A percentile compares a stretch with the other conserved stretches of the same genome.
Conservation (phyloP, 2,329 filamentous ascomycete genomes). For the Botryotinia convoluta region DNA sequence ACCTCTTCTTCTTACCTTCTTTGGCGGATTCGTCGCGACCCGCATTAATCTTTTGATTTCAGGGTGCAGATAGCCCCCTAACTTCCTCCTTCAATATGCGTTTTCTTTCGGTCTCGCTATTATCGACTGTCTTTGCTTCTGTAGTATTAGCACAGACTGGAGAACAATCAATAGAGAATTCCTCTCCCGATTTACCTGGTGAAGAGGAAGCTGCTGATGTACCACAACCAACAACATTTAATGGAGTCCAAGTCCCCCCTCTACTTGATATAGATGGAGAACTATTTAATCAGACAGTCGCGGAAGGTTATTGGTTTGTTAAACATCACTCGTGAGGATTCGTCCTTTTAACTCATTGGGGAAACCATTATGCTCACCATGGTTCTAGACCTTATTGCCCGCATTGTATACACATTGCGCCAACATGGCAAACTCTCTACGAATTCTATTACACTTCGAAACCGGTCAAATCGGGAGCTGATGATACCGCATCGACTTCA, state of each 20-base stretch:
- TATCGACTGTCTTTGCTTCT: constrained; percentile 33
- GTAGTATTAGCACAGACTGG: constrained; percentile 24
- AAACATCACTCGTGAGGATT: constrained; percentile 38
- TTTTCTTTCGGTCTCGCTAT: constrained; percentile 32
- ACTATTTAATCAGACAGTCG: constrained; percentile 40
- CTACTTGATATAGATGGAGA: constrained; percentile 48
- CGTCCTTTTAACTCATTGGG: not conserved
- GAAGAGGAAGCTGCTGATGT: constrained; percentile 34
- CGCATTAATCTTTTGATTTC: constrained; percentile 22
- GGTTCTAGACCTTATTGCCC: constrained; percentile 35
- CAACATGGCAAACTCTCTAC: constrained; percentile 86
- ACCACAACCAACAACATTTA: constrained; percentile 46
- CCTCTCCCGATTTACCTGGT: constrained; percentile 22
- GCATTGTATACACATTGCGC: constrained; percentile 57
- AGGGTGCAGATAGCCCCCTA: constrained; percentile 27
- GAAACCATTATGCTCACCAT: not conserved
- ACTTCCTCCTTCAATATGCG: constrained; percentile 33
- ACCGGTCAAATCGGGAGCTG: constrained; percentile 46
- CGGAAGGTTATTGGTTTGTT: constrained; percentile 39
- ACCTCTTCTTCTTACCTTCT: constrained; percentile 11
- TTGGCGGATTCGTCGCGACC: constrained; percentile 30
- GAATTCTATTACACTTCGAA: constrained; percentile 86
- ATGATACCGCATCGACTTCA: constrained; percentile 47
- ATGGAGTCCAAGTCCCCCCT: constrained; percentile 50
- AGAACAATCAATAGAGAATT: constrained; percentile 22